Conservation (phyloP, 257 asterid genomes). For the Mitragyna speciosa region DNA sequence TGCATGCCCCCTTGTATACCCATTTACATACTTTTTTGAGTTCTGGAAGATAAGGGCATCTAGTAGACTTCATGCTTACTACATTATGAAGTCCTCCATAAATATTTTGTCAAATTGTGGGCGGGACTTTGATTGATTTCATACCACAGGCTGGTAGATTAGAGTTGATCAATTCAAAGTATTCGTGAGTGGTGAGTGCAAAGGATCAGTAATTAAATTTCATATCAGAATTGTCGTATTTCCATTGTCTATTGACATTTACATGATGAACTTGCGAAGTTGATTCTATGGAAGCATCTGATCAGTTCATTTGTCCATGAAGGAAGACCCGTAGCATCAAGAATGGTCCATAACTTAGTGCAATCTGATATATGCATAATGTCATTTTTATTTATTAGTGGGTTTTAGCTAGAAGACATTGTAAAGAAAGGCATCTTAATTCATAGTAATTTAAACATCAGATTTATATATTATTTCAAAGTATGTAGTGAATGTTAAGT, state of each 20-base stretch:
- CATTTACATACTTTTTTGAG: background rate
- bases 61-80: background rate
- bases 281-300: background rate
- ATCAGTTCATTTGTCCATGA: background rate
- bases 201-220: background rate
- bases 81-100: background rate
- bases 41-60: background rate
- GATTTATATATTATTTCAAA: too few relatives aligned
- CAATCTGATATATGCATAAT: background rate
- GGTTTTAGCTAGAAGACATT: background rate
- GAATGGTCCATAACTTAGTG: background rate
- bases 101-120: conserved; percentile 27
- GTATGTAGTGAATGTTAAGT: background rate
- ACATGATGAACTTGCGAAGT: background rate
- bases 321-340: background rate
- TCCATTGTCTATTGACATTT: background rate
- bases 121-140: conserved; percentile 23
- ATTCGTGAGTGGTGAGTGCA: background rate
- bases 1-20: conserved; percentile 5
- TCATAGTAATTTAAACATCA: too few relatives aligned
- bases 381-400: too few relatives aligned
- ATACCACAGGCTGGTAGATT: background rate
- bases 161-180: conserved; percentile 15
- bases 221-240: background rate
- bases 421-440: too few relatives aligned